A percentile compares a stretch with the other conserved stretches of the same genome.
phyloP scores from a whole-genome alignment of 1,284 basidiomycete genomes.

The Apiotrichum akiyoshidainum region DNA sequence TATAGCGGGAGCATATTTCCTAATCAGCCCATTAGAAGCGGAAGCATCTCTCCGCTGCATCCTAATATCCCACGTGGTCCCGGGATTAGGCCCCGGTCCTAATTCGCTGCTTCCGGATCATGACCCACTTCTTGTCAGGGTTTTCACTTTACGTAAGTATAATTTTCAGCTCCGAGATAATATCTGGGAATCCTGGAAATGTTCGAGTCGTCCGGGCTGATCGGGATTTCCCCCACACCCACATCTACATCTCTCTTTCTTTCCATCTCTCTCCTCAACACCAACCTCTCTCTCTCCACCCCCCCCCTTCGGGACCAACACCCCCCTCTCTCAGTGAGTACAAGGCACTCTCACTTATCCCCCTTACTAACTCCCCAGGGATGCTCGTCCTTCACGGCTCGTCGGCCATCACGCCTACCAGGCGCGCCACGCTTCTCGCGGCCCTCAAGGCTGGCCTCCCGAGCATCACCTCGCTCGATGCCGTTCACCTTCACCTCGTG shows the following conservation, averaged over 20 bases:
- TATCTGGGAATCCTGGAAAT: too few species aligned
- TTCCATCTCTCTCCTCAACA: neutral
- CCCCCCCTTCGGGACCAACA: neutral
- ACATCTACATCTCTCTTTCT: neutral
- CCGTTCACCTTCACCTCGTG: conserved; percentile 83
- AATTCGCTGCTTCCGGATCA: too few species aligned
- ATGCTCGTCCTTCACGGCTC: conserved; percentile 62
- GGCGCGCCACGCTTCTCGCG: conserved; percentile 66
- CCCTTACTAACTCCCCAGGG: conserved; percentile 6
- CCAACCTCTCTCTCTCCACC: neutral
- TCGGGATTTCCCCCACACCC: neutral
- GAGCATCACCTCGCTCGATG: conserved; percentile 67
- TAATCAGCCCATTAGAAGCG: neutral
- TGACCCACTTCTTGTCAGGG: too few species aligned
- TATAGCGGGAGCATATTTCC: conserved; percentile 8
- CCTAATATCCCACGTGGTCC: too few species aligned
- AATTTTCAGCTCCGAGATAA: too few species aligned
- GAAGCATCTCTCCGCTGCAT: too few species aligned
- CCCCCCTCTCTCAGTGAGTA: conserved; percentile 4
- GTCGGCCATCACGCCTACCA: conserved; percentile 66
- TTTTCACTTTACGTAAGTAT: neutral
- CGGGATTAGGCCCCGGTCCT: too few species aligned
- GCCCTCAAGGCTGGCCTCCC: conserved; percentile 60
- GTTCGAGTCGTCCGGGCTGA: neutral
- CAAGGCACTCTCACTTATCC: neutral